Conservation (phyloP, 2,329 filamentous ascomycete species). For the Didymella sp. region DNA sequence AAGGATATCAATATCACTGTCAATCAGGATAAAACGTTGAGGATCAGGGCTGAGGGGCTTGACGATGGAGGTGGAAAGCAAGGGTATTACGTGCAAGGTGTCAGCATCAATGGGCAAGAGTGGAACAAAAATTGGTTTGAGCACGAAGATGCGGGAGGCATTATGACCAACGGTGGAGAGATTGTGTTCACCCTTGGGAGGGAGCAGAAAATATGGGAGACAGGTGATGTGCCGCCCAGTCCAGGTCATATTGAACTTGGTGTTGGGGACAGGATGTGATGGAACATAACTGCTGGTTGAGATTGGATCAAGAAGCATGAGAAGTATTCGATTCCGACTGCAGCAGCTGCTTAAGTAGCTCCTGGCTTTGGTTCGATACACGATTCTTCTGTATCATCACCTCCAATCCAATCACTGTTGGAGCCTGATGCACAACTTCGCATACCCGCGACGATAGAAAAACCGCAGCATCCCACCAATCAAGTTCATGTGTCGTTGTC, state of each 20-base stretch:
- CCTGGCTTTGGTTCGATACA: no score
- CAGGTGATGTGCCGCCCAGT: conserved; percentile 43
- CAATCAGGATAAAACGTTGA: conserved; percentile 50
- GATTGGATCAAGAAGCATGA: no score
- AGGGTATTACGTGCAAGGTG: conserved; percentile 60
- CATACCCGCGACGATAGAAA: no score
- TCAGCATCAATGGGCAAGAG: conserved; percentile 60
- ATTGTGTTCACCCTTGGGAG: conserved; percentile 42
- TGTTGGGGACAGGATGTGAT: conserved; percentile 9
- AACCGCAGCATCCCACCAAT: no score
- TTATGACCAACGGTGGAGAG: conserved; percentile 46
- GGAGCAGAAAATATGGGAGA: conserved; percentile 42
- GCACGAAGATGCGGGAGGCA: conserved; percentile 55
- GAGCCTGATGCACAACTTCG: no score
- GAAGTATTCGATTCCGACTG: no score
- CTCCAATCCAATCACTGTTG: no score
- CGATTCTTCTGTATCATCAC: no score
- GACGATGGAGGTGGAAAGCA: conserved; percentile 52
- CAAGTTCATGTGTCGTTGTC: background rate
- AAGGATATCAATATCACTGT: conserved; percentile 47
- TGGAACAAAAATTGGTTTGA: conserved; percentile 65
- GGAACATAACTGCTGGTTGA: no score
- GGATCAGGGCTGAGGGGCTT: conserved; percentile 54
- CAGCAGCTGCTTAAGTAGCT: no score
- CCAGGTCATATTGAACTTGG: conserved; percentile 43